phyloP scores from a whole-genome alignment of 2,329 filamentous ascomycete species.

The Orbilia blumenaviensis region DNA sequence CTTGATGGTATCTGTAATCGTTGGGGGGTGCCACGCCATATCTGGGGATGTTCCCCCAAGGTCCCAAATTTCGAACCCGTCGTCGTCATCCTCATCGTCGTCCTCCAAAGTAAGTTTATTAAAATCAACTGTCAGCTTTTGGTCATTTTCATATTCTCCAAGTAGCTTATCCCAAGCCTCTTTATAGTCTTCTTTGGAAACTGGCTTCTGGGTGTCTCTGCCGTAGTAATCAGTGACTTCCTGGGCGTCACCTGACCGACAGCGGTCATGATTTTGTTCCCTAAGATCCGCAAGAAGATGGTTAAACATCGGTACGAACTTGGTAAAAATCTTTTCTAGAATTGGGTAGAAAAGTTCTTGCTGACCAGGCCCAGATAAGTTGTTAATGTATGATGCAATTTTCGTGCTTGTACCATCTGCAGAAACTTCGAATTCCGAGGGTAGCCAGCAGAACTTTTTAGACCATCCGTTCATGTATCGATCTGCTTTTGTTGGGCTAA shows the following conservation, averaged over 20 bases:
- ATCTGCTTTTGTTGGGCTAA: background rate
- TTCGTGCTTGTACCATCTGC: conserved; percentile 16
- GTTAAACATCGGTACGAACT: conserved; percentile 27
- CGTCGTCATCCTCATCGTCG: background rate
- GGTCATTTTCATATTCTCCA: background rate
- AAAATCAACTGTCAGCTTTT: background rate
- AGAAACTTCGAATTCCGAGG: conserved; percentile 23
- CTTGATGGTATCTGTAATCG: background rate
- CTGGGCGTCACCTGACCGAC: background rate
- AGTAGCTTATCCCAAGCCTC: conserved; percentile 2
- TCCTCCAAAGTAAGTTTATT: background rate
- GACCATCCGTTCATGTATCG: background rate
- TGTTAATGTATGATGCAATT: conserved; percentile 32
- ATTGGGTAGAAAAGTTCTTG: conserved; percentile 17
- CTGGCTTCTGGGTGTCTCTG: background rate
- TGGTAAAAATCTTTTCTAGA: conserved; percentile 25
- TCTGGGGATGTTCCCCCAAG: background rate
- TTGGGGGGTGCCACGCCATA: background rate
- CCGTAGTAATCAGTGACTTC: background rate
- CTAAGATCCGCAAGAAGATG: conserved; percentile 8
- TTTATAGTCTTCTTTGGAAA: background rate
- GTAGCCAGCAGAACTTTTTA: conserved; percentile 22
- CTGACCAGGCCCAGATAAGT: background rate
- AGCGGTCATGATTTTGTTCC: background rate
- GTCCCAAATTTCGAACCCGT: background rate